Base-by-base conservation (phyloP, 2,329 filamentous ascomycete species). In the Pyrenophora tritici-repentis region DNA sequence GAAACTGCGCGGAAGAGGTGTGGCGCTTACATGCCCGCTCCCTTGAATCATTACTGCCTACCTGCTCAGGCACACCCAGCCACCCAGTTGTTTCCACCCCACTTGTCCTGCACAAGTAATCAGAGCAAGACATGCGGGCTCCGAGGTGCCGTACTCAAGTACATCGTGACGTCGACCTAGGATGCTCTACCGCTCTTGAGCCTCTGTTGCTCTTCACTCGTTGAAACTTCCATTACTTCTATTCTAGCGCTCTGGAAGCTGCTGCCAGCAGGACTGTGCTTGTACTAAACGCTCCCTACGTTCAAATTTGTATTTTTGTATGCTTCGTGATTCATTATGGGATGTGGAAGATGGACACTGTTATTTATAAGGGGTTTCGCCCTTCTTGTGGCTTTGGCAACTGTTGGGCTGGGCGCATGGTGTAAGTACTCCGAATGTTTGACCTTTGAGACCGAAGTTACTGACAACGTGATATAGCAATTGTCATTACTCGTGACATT, bases 211-310 rank as follows among this genome's bases (percentile, higher is more conserved):
- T 43, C 31, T 37, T 36, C 44, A 50, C 46, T 58, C 47, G 33
- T 52, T 53, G 36, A 44, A 48, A 41, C 31, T 46, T 43, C 20
- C 38, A 38, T 44, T 39, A 34, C 44, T 55, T 60, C 48, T 34
- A 29, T 57, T 53, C 34, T 45, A 62, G 63, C 62, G 59, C 63
- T 65, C 61, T 62, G 59, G 17, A 56, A 66, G 62, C 59, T 47
- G 62, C 63, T 63, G 52, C 50, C 61, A 63, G 63, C 63, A 60
- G 62, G 63, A 45, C 61, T 65, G 62, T 44, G 55, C 55, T 47
- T 53, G 36, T 26, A 41, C 9, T 31, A 34, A 26, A 54, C 50
- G 47, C 22, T 53, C 53, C 47, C 53, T 56, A 50, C 7, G 17
- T 35, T 36, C 22, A 37, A 14, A 31, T 32, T 34, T 34, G 16